Percentiles rank a stretch among this genome's conserved stretches.
Evolutionary conservation across 2,329 filamentous ascomycete genomes (phyloP).

Genomic region (Alternaria alternata): DNA sequence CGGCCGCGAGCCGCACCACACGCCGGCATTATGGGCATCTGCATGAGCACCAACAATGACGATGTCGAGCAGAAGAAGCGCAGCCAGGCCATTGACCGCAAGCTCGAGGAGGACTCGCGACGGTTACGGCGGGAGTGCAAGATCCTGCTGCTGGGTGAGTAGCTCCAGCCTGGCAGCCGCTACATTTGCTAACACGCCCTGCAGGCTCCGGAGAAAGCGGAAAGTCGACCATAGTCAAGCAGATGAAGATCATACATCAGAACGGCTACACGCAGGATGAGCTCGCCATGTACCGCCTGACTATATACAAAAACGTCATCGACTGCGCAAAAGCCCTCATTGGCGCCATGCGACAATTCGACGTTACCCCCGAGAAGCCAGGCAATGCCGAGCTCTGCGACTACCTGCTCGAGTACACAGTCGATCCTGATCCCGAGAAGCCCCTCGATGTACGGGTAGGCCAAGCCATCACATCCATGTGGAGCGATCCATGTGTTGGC

Average conservation of each 20-base stretch:
- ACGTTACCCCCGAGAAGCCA: conserved; percentile 77
- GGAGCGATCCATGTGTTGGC: conserved; percentile 86
- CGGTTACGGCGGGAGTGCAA: conserved; percentile 97
- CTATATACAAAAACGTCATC: conserved; percentile 97
- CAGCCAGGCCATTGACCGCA: conserved; percentile 94
- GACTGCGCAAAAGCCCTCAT: conserved; percentile 96
- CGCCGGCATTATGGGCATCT: conserved; percentile 79
- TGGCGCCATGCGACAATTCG: conserved; percentile 89
- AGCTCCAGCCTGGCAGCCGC: conserved; percentile 4
- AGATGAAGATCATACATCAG: conserved; percentile 99
- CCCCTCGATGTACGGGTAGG: conserved; percentile 83
- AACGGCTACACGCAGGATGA: conserved; percentile 97
- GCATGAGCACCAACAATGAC: conserved; percentile 87
- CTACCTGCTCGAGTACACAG: conserved; percentile 84
- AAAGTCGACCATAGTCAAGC: conserved; percentile 99
- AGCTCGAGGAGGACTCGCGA: conserved; percentile 92
- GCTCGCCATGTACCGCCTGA: conserved; percentile 90
- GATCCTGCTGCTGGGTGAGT: conserved; percentile 89
- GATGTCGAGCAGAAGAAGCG: conserved; percentile 94
- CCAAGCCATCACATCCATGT: conserved; percentile 83
- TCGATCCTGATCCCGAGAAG: conserved; percentile 89
- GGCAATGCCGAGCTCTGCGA: conserved; percentile 77
- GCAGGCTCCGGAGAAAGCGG: conserved; percentile 96
- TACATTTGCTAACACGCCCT: conserved; percentile 35
- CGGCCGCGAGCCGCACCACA: conserved; percentile 41